Base-by-base conservation (phyloP, 73 alveolate species). In the Stentor coeruleus region DNA sequence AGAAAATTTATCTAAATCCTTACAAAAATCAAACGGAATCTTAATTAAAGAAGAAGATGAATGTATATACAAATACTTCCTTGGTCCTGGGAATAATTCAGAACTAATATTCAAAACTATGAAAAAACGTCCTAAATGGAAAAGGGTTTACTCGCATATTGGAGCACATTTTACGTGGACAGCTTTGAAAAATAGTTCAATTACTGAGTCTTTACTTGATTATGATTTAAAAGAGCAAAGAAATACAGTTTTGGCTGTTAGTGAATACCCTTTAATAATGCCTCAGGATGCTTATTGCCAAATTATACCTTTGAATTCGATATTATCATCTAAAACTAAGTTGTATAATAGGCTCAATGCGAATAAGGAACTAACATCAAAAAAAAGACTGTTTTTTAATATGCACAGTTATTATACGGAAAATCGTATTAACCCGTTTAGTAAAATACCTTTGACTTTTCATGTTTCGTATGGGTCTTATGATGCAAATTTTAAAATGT, bases 41-140 rank as follows among this genome's bases (percentile, higher is more conserved):
- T 49, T 6, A 11, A 11, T 6, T 20, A 49, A 49, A 20, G 66
- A 49, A 11, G 66, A 49, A 11, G 66, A 49, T 6, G 66, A 49
- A 11, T 49, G 28, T 6, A 49, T 6, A 11, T 49, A 11, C 20
- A 49, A 49, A 20, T 49, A 49, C 66, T 49, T 49, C 20, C 28
- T 49, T 49, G 66, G 66, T 11, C 66, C 66, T 49, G 66, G 66
- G 66, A 49, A 49, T 49, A 49, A 49, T 49, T 49, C 66, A 49
- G 66, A 6, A 11, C 20, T 49, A 20, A 49, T 49, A 11, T 49
- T 20, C 20, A 49, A 20, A 20, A 20, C 20, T 49, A 49, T 49
- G 66, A 49, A 49, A 20, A 11, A 6, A 20, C 6, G 66, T 6
- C 6, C 66, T 49, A 49, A 20, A 20, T 49, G 66, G 66, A 49